These are phyloP conservation scores for Iodosphaeria phyllophila DNA, from an alignment of 2,329 filamentous ascomycete genomes.

Conservation along the genomic window DNA sequence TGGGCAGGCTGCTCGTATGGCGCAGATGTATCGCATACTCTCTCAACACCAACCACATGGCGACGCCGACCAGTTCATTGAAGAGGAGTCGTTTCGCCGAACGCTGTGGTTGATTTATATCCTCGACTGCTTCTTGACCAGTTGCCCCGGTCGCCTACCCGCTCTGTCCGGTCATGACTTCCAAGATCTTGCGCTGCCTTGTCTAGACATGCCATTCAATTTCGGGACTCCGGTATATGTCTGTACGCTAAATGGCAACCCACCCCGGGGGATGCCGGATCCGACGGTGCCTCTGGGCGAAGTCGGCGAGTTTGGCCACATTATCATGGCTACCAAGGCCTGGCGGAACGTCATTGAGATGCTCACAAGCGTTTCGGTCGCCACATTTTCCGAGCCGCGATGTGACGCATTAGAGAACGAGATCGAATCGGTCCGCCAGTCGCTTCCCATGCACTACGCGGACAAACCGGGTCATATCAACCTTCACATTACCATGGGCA, in stretches of 20 bases:
- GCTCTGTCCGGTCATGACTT: conserved; percentile 35
- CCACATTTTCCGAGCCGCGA: conserved; percentile 33
- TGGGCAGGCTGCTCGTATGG: conserved; percentile 43
- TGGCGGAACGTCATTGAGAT: conserved; percentile 44
- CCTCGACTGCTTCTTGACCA: conserved; percentile 41
- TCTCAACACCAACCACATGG: conserved; percentile 30
- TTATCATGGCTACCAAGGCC: conserved; percentile 38
- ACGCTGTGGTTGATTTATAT: conserved; percentile 45
- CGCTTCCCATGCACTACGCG: conserved; percentile 37
- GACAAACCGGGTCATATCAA: conserved; percentile 43
- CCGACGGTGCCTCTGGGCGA: conserved; percentile 22
- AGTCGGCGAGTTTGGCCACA: conserved; percentile 42
- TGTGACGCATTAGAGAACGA: conserved; percentile 31
- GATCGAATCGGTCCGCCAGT: conserved; percentile 34
- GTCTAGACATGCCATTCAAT: conserved; percentile 42
- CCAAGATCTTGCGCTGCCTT: conserved; percentile 35
- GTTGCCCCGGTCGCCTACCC: conserved; percentile 39
- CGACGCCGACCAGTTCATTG: conserved; percentile 39
- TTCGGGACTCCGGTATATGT: conserved; percentile 41
- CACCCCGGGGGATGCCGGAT: conserved; percentile 19
- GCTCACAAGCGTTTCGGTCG: conserved; percentile 32
- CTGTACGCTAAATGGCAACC: conserved; percentile 29
- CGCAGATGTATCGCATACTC: conserved; percentile 43
- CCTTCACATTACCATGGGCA: conserved; percentile 45
- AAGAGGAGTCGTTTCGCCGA: conserved; percentile 41